These are phyloP conservation scores for Neltuma alba DNA, from an alignment of 306 rosid genomes.

Conservation along the genomic window DNA sequence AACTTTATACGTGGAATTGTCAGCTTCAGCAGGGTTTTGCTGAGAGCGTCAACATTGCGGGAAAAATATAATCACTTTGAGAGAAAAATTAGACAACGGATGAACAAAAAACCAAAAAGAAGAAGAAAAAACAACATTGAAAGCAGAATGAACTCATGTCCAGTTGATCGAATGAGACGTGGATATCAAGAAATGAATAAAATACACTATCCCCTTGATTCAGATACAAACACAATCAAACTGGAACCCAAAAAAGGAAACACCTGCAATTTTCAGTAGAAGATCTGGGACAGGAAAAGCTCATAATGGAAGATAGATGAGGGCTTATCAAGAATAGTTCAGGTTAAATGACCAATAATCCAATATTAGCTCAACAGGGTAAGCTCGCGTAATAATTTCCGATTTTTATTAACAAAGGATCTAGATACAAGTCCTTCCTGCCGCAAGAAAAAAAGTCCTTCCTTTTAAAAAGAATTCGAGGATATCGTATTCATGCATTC, in stretches of 20 bases:
- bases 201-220: background rate
- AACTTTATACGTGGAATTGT: conserved; percentile 92
- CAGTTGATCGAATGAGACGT: conserved; percentile 4
- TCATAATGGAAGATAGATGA: background rate
- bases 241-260: background rate
- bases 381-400: background rate
- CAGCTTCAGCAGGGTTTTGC: conserved; percentile 91
- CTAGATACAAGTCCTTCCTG: background rate
- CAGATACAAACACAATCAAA: conserved; percentile 5
- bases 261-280: background rate
- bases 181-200: background rate
- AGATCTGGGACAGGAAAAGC: background rate
- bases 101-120: background rate
- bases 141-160: background rate
- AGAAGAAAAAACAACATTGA: background rate
- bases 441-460: no score
- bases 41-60: conserved; percentile 35
- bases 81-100: background rate
- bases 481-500: background rate
- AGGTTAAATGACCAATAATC: background rate
- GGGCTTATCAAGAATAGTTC: background rate
- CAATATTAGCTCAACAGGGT: conserved; percentile 7
- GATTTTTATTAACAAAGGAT: background rate
- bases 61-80: background rate
- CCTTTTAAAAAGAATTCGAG: background rate